Percentiles rank a stretch among this genome's conserved stretches.
Conservation (phyloP, 1,139 yeast genomes). For the Protomyces inundatus region DNA sequence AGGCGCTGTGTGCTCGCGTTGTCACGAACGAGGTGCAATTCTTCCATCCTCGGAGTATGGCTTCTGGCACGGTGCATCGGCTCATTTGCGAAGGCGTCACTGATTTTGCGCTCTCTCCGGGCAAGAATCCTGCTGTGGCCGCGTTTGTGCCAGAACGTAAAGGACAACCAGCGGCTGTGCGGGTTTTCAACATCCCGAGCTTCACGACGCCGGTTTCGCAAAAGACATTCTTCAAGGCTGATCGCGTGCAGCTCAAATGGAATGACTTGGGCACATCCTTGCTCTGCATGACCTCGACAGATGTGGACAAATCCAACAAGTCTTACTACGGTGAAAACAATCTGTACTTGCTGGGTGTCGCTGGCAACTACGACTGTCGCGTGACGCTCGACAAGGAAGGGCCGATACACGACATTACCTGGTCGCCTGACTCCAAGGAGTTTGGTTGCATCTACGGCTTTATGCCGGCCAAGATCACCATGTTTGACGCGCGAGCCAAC, state of each 20-base stretch:
- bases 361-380: slow-evolving; percentile 86
- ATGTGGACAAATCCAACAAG: slow-evolving; percentile 89
- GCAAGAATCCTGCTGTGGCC: slow-evolving; percentile 86
- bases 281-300: slow-evolving; percentile 89
- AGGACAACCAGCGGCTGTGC: slow-evolving; percentile 82
- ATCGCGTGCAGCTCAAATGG: slow-evolving; percentile 88
- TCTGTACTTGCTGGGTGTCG: slow-evolving; percentile 80
- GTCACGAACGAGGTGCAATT: slow-evolving; percentile 67
- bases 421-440: slow-evolving; percentile 96
- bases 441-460: slow-evolving; percentile 94
- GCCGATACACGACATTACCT: slow-evolving; percentile 92
- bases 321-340: slow-evolving; percentile 97
- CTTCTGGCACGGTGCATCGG: slow-evolving; percentile 49
- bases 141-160: slow-evolving; percentile 79
- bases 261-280: slow-evolving; percentile 90
- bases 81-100: slow-evolving; percentile 59
- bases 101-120: slow-evolving; percentile 71
- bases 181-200: slow-evolving; percentile 67
- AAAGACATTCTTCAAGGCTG: slow-evolving; percentile 92
- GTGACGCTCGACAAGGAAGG: slow-evolving; percentile 87
- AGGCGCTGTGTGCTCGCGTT: slow-evolving; percentile 61
- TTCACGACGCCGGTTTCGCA: slow-evolving; percentile 76
- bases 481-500: slow-evolving; percentile 92
- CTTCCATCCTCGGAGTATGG: slow-evolving; percentile 53
- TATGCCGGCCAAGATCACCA: slow-evolving; percentile 95